Conservation (phyloP, 768 basidiomycete genomes). For the Mycena filopes region DNA sequence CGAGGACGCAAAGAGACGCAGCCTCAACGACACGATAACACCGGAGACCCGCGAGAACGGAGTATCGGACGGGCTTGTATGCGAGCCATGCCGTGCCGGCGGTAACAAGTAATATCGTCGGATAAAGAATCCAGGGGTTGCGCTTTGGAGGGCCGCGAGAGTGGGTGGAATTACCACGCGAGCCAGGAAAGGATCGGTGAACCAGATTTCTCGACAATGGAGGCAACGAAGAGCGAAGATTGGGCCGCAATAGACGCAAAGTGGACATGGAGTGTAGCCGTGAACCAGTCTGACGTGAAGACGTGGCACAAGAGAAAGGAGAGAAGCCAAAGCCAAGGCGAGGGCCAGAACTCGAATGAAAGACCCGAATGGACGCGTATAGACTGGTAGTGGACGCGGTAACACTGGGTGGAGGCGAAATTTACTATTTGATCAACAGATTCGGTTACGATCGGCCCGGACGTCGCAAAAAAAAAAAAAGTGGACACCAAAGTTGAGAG, state of each 20-base stretch:
- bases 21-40: slow-evolving; percentile 86
- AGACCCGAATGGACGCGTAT: too few species aligned
- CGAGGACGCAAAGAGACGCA: slow-evolving; percentile 70
- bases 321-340: too few species aligned
- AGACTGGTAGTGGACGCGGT: too few species aligned
- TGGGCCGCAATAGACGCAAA: neutral
- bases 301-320: too few species aligned
- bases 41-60: slow-evolving; percentile 75
- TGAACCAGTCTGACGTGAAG: too few species aligned
- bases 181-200: neutral
- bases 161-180: slow-evolving; percentile 15
- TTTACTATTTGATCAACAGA: too few species aligned
- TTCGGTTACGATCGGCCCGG: too few species aligned
- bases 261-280: slow-evolving; percentile 2
- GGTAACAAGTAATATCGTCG: slow-evolving; percentile 48
- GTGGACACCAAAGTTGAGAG: too few species aligned
- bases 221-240: neutral
- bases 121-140: slow-evolving; percentile 50
- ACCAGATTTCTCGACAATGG: neutral
- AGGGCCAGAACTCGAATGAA: too few species aligned
- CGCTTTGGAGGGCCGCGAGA: neutral
- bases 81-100: slow-evolving; percentile 54
- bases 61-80: slow-evolving; percentile 84
- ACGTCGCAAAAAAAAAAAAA: too few species aligned
- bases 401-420: too few species aligned